Base-by-base conservation (phyloP, 352 stramenopile genomes). In the Globisporangium apiculatum region DNA sequence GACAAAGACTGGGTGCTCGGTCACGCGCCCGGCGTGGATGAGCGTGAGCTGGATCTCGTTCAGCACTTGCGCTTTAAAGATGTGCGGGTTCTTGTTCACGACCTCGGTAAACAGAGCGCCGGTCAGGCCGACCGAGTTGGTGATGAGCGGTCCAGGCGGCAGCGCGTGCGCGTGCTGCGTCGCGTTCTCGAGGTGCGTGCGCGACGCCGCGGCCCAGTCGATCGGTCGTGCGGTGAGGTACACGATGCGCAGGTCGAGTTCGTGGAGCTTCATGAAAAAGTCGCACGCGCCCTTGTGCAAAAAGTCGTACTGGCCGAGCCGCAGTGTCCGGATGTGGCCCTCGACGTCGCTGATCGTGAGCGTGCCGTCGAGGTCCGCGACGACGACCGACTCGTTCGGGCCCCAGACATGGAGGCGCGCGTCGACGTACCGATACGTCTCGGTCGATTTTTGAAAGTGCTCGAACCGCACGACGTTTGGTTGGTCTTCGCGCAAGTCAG, bases 331-430 rank as follows among this genome's bases (percentile, higher is more conserved):
- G 61, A 94, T 94, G 65, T 94, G 83, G 48, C 83, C 83, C 61
- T 94, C 83, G 11, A 94, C 79, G 55, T 94, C 83, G 64, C 77
- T 94, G 55, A 91, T 88, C 1, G 83, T 94, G 46, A 94, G 72
- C 17, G 83, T 94, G 14, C 83, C 83, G 57, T 94, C 83, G 61
- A 94, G 72, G 57, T 94, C 83, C 11, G 80, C 82, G 14, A 94
- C 79, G 35, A 91, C 75, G n/a, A 84, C 73, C 14, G 79, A 89
- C 58, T 91, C 83, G 54, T 93, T 89, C 5, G 83, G 75, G 3
- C 75, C 74, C 83, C 83, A 93, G 0, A 93, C 53, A 65, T 90
- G 78, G 47, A 94, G 68, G 37, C 83, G 78, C 43, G 76, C 67
- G 54, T 94, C 84, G 14, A 94, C 71, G 41, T 86, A 89, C 7